A percentile compares a stretch with the other conserved stretches of the same genome.
Evolutionary conservation across 768 basidiomycete genomes (phyloP).

Genomic region (Suillus fuscotomentosus): DNA sequence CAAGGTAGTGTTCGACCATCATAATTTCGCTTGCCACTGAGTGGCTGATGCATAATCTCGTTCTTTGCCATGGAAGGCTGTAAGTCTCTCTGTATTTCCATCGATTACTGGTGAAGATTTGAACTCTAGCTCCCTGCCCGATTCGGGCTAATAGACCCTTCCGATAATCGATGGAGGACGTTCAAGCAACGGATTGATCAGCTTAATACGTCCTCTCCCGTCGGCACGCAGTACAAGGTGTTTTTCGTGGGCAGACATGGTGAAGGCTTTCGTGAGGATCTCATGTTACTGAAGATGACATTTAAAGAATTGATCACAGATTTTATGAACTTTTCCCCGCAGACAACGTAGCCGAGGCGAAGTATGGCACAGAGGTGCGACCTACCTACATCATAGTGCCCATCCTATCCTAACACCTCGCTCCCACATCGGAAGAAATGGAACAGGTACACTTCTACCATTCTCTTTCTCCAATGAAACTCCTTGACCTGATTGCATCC

Average conservation of each 20-base stretch:
- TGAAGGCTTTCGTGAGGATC: slow-evolving; percentile 63
- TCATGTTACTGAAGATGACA: slow-evolving; percentile 45
- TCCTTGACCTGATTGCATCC: neutral
- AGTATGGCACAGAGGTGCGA: slow-evolving; percentile 55
- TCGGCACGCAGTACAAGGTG: slow-evolving; percentile 53
- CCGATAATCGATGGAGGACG: slow-evolving; percentile 47
- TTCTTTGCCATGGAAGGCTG: neutral
- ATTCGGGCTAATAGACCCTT: slow-evolving; percentile 58
- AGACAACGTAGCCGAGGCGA: slow-evolving; percentile 71
- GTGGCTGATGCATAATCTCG: neutral
- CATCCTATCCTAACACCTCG: neutral
- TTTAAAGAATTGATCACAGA: slow-evolving; percentile 43
- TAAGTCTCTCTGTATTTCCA: neutral
- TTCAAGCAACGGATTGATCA: slow-evolving; percentile 40
- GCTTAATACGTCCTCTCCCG: slow-evolving; percentile 44
- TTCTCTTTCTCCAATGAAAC: neutral
- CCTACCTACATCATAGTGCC: no score
- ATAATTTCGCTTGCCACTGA: neutral
- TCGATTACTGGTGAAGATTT: neutral
- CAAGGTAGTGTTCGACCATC: neutral
- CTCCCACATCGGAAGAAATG: slow-evolving; percentile 40
- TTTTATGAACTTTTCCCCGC: slow-evolving; percentile 39
- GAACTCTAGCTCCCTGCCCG: slow-evolving; percentile 46
- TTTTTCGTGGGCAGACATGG: slow-evolving; percentile 71
- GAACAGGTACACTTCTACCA: slow-evolving; percentile 47